Conservation (phyloP, 306 rosid species). For the Argentina anserina region DNA sequence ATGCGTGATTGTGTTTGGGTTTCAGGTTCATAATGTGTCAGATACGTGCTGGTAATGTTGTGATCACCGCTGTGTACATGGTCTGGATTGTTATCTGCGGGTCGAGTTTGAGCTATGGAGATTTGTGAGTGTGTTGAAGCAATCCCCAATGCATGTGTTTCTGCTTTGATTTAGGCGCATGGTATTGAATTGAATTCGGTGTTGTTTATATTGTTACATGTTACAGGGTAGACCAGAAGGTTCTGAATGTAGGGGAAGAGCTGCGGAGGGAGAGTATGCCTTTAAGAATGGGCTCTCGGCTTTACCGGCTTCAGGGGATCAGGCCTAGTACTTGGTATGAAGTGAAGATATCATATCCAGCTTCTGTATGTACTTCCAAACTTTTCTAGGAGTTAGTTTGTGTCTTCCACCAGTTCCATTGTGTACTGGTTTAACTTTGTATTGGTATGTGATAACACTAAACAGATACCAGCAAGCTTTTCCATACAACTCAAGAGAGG, state of each 20-base stretch:
- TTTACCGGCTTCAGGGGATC: constrained; percentile 67
- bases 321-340: constrained; percentile 72
- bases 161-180: not conserved
- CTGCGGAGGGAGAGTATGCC: constrained; percentile 61
- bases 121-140: constrained; percentile 33
- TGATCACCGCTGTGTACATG: constrained; percentile 28
- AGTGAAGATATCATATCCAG: constrained; percentile 99
- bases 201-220: not conserved
- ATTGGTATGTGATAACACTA: constrained; percentile 2
- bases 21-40: constrained; percentile 20
- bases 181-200: not conserved
- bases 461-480: constrained; percentile 77
- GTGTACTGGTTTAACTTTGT: constrained; percentile 25
- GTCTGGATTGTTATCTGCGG: constrained; percentile 27
- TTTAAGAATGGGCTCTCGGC: constrained; percentile 55
- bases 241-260: constrained; percentile 75
- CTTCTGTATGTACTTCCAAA: constrained; percentile 68
- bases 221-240: constrained; percentile 44
- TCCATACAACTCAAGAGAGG: constrained; percentile 56
- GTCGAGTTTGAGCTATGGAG: constrained; percentile 43
- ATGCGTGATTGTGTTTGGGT: constrained; percentile 13
- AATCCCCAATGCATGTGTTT: not conserved
- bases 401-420: constrained; percentile 15
- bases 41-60: constrained; percentile 16
- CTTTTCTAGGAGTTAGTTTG: constrained; percentile 24